Evolutionary conservation across 768 basidiomycete genomes (phyloP).

Genomic region (Strobilomyces confusus): DNA sequence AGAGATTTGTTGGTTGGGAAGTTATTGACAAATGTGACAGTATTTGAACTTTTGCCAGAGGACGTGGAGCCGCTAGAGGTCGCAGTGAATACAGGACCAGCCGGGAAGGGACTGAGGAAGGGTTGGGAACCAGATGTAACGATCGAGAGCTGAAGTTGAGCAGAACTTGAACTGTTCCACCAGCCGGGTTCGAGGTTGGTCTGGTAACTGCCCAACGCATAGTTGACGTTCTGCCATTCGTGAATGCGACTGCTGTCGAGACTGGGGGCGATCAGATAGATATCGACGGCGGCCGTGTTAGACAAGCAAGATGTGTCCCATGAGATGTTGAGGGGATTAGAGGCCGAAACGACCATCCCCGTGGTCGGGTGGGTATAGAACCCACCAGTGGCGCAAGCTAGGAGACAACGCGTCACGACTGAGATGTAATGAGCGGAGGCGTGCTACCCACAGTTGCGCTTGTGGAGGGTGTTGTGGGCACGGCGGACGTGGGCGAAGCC

Average conservation of each 20-base stretch:
- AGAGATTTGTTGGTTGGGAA: conserved; percentile 33
- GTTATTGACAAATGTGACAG: conserved; percentile 39
- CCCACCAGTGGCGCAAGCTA: conserved; percentile 53
- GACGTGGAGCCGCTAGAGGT: conserved; percentile 47
- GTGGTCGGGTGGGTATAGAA: conserved; percentile 58
- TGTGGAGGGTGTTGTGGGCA: conserved; percentile 14
- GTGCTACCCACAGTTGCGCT: conserved; percentile 25
- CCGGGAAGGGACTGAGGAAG: conserved; percentile 51
- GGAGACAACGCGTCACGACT: neutral
- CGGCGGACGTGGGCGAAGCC: conserved; percentile 23
- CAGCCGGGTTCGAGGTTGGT: conserved; percentile 55
- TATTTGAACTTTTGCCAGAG: conserved; percentile 32
- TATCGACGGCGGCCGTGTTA: conserved; percentile 49
- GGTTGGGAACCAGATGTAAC: conserved; percentile 45
- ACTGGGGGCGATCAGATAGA: conserved; percentile 60
- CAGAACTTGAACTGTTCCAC: conserved; percentile 58
- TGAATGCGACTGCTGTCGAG: conserved; percentile 44
- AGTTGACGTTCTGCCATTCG: conserved; percentile 52
- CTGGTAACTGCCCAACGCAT: conserved; percentile 44
- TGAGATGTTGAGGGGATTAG: conserved; percentile 48
- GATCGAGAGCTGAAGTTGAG: conserved; percentile 57
- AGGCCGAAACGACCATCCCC: conserved; percentile 43
- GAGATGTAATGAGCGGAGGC: neutral
- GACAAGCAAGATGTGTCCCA: conserved; percentile 64
- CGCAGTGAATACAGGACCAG: conserved; percentile 67